Percentiles rank a stretch among this genome's conserved stretches.
These are phyloP conservation scores for Hypoxylon sp. DNA, from an alignment of 2,329 filamentous ascomycete genomes.

Conservation along the genomic window DNA sequence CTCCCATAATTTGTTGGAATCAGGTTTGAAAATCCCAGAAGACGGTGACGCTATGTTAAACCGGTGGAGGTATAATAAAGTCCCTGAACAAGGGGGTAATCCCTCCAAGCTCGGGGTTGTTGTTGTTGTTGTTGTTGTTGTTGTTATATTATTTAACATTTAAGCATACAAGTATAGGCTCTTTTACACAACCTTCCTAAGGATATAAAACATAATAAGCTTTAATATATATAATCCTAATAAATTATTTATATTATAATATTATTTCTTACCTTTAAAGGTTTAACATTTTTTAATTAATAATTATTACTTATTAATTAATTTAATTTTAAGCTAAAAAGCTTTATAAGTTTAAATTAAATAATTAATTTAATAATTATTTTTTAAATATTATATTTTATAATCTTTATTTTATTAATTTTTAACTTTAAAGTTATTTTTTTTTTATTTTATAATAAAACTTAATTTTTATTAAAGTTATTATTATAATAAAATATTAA, in stretches of 20 bases:
- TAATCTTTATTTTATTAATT: background rate
- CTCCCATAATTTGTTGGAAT: conserved; percentile 20
- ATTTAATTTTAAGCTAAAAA: background rate
- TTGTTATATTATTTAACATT: no score
- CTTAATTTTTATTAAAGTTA: background rate
- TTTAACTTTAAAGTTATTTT: conserved; percentile 7
- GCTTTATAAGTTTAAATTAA: conserved; percentile 11
- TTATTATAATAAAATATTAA: background rate
- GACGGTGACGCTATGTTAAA: conserved; percentile 12
- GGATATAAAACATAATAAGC: no score
- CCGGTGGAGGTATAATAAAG: conserved; percentile 22
- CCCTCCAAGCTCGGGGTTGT: conserved; percentile 18
- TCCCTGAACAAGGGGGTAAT: conserved; percentile 24
- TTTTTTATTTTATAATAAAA: conserved; percentile 8
- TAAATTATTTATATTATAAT: no score
- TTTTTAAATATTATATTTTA: conserved; percentile 9
- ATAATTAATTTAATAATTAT: conserved; percentile 9
- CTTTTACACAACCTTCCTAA: no score
- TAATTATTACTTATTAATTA: no score
- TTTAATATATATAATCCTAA: no score
- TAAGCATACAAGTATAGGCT: no score
- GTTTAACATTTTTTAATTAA: no score
- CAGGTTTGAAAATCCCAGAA: conserved; percentile 27
- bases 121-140: no score
- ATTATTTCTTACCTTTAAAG: no score